These are phyloP conservation scores for Centaurea solstitialis DNA, from an alignment of 129 eudicot species.

Conservation along the genomic window DNA sequence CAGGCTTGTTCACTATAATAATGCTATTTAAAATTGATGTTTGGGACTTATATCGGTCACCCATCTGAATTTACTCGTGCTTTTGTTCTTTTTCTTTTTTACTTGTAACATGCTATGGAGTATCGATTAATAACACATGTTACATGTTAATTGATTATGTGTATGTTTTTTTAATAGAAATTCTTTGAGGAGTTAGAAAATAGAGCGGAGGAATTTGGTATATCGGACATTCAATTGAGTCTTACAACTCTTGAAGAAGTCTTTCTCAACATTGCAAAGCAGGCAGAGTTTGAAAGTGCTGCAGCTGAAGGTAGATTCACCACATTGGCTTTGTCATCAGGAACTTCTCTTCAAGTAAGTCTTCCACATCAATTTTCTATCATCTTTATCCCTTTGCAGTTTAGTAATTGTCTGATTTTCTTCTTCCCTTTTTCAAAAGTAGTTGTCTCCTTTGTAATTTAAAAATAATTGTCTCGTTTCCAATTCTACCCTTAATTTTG, in stretches of 20 bases:
- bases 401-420: not conserved
- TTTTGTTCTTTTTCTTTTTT: not conserved
- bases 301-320: slow-evolving; percentile 72
- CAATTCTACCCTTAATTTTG: too few relatives aligned
- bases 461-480: too few relatives aligned
- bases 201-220: slow-evolving; percentile 72
- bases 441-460: too few relatives aligned
- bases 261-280: slow-evolving; percentile 82
- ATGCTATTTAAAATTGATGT: not conserved
- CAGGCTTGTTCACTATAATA: not conserved
- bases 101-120: not conserved
- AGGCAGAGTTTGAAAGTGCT: slow-evolving; percentile 85
- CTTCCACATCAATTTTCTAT: not conserved
- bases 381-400: not conserved
- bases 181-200: slow-evolving; percentile 81
- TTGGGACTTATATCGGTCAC: not conserved
- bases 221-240: slow-evolving; percentile 83
- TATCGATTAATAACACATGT: not conserved
- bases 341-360: slow-evolving; percentile 75
- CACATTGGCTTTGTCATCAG: slow-evolving; percentile 63
- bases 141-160: not conserved
- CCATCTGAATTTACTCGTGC: not conserved
- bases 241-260: slow-evolving; percentile 97
- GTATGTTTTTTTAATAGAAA: slow-evolving; percentile 38
- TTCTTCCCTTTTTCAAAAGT: too few relatives aligned